Evolutionary conservation across 208 protist genomes (phyloP).

Genomic region (Zelonia costaricensis): DNA sequence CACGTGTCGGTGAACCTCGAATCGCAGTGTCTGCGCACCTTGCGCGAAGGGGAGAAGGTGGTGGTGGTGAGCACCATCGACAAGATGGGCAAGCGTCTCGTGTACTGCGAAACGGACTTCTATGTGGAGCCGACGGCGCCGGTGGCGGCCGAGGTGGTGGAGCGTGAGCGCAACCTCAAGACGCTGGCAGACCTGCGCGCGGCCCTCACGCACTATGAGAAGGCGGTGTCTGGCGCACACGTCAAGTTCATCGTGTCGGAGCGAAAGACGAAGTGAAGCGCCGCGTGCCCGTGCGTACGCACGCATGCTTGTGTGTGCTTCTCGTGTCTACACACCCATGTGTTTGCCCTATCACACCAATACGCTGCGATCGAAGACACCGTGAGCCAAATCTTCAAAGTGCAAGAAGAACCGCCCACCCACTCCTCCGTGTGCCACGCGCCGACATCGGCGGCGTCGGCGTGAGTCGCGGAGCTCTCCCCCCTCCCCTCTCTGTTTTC

Average conservation of each 20-base stretch:
- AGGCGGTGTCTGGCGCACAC: slow-evolving; percentile 48
- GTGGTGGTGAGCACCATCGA: slow-evolving; percentile 66
- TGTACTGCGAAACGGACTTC: slow-evolving; percentile 61
- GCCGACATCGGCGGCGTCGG: no score
- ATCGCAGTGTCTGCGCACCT: slow-evolving; percentile 31
- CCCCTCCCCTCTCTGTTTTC: no score
- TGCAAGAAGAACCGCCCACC: no score
- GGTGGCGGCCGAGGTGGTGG: slow-evolving; percentile 12
- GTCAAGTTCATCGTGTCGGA: slow-evolving; percentile 63
- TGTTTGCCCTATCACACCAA: no score
- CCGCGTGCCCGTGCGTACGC: not conserved
- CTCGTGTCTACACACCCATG: not conserved
- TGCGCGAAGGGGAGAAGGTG: slow-evolving; percentile 43
- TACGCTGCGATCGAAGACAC: no score
- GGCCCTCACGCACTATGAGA: slow-evolving; percentile 39
- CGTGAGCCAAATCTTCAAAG: not conserved
- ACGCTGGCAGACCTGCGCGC: slow-evolving; percentile 40
- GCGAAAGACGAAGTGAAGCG: slow-evolving; percentile 16
- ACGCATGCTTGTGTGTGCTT: not conserved
- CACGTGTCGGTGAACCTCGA: slow-evolving; percentile 80
- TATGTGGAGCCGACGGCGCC: slow-evolving; percentile 20
- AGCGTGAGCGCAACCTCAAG: slow-evolving; percentile 21
- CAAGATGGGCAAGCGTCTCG: slow-evolving; percentile 73
- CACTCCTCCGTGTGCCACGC: no score
- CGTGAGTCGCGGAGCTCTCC: no score